phyloP scores from a whole-genome alignment of 2,329 filamentous ascomycete species.

The Ophiostoma montium region DNA sequence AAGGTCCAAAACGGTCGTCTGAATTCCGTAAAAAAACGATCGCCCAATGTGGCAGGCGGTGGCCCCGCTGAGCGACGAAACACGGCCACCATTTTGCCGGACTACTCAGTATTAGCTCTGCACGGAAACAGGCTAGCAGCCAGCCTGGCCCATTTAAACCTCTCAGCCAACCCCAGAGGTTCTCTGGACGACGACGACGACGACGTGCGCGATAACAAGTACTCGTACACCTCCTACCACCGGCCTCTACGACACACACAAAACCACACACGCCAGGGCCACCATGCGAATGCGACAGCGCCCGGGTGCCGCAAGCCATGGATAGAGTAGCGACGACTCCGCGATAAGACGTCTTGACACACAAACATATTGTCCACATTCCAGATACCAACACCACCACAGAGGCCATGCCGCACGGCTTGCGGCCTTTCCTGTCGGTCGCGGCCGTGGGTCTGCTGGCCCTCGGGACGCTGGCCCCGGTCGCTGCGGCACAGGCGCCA shows the following conservation, averaged over 20 bases:
- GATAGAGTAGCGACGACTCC: conserved; percentile 4
- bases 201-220: too few species aligned
- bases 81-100: background rate
- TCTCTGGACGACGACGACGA: too few species aligned
- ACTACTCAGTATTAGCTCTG: too few species aligned
- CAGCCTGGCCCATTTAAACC: background rate
- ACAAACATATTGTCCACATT: background rate
- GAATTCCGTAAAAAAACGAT: too few species aligned
- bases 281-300: conserved; percentile 7
- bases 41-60: too few species aligned
- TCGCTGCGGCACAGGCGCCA: conserved; percentile 7
- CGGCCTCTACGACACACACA: background rate
- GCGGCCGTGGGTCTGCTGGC: conserved; percentile 13
- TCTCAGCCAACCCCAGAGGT: background rate
- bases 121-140: background rate
- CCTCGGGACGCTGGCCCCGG: conserved; percentile 10
- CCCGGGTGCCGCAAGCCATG: conserved; percentile 1
- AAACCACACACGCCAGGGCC: background rate
- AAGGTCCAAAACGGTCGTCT: too few species aligned
- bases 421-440: conserved; percentile 13
- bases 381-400: background rate
- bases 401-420: conserved; percentile 10
- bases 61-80: background rate
- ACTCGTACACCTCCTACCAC: too few species aligned
- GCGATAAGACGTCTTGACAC: background rate